Conservation (phyloP, 2,329 filamentous ascomycete species). For the Leptographium procerum region DNA sequence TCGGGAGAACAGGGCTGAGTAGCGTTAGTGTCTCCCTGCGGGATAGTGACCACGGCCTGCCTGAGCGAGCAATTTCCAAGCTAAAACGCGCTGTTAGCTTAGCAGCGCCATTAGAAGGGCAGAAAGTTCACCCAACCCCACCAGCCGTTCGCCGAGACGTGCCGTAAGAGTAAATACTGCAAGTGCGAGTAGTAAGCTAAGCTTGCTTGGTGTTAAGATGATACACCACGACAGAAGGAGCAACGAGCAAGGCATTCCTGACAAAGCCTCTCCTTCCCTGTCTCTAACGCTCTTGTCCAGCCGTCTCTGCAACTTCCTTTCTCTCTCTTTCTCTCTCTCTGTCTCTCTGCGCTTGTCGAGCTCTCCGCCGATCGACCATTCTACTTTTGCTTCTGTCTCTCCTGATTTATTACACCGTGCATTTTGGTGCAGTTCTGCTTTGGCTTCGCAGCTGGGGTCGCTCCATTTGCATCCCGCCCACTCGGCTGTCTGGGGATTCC, state of each 20-base stretch:
- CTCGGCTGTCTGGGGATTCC: background rate
- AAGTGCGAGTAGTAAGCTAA: no score
- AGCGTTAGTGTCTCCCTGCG: background rate
- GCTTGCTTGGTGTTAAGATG: no score
- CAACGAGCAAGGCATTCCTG: background rate
- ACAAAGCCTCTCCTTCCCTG: background rate
- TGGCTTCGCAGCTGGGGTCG: background rate
- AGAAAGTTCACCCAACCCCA: background rate
- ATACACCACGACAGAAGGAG: background rate
- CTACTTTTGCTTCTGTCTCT: background rate
- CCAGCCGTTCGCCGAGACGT: background rate
- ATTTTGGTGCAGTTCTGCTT: no score
- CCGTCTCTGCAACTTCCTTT: background rate
- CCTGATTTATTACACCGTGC: background rate
- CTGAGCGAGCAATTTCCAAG: background rate
- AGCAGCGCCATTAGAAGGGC: background rate
- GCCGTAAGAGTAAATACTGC: background rate
- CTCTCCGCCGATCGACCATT: background rate
- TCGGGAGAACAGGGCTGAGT: background rate
- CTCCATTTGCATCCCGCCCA: background rate
- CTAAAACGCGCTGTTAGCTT: background rate
- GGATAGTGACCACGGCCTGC: background rate
- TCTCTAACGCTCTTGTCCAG: no score
- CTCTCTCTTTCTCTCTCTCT: no score
- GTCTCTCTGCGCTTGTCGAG: background rate